Evolutionary conservation across 306 rosid species (phyloP), one percentile per base, ranked within the genome.

Genomic region (Lotus japonicus): DNA sequence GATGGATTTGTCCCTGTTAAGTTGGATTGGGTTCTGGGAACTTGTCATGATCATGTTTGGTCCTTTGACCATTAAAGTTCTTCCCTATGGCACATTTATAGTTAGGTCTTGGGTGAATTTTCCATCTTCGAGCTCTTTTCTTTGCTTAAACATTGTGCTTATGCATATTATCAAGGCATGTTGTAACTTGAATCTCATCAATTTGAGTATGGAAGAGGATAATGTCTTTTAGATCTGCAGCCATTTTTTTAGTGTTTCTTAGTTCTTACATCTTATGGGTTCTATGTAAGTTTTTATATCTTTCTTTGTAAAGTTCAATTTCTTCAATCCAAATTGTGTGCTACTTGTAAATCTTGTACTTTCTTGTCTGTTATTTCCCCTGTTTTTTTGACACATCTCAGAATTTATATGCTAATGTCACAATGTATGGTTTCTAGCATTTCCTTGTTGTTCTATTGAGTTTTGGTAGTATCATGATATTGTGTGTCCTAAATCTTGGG

Each of bases 171-270:
- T 61, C 36, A 12, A 48, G 58, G 46, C 61, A 23, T 75, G 49
- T 65, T 57, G 16, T 66, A 57, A 17, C 41, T 64, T 64, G 79
- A 56, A 14, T 65, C 43, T 43, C 16, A 38, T 36, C 48, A 36
- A 38, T 48, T 50, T n/a, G 14, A n/a, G 33, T 33, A 31, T 54
- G 56, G 4, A 33, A 9, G 26, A 44, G 46, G 45, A 42, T 31
- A 5, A 5, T 70, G 54, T 45, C 31, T 31, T 64, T 46, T 13
- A 62, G 49, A 51, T 72, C 11, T 42, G 19, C 9, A 12, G 15
- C 23, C 2, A 0, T 45, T 21, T 44, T 31, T n/a, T 17, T 35
- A 2, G 23, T 38, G 66, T 1, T 14, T 50, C 12, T 9, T 45
- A 4, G n/a, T n/a, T n/a, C n/a, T n/a, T n/a, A n/a, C n/a, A n/a